phyloP scores from a whole-genome alignment of 2,329 filamentous ascomycete genomes.

The Ophiostoma sp. region DNA sequence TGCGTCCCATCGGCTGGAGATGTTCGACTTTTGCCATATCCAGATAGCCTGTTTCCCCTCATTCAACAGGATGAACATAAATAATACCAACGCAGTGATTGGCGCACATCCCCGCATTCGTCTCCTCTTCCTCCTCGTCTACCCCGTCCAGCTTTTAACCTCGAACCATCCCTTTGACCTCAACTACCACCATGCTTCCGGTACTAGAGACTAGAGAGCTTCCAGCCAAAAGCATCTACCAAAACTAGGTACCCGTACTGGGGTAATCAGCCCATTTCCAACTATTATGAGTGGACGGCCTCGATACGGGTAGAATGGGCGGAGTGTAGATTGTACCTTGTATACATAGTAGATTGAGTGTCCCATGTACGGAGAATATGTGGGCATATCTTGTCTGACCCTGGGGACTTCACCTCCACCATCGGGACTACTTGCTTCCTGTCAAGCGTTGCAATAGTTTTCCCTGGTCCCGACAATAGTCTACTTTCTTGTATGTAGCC shows the following conservation, averaged over 20 bases:
- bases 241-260: neutral
- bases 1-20: neutral
- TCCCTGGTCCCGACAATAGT: constrained; percentile 1
- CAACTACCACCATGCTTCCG: neutral
- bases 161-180: neutral
- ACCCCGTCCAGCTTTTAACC: neutral
- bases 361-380: neutral
- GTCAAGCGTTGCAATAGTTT: constrained; percentile 1
- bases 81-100: neutral
- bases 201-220: neutral
- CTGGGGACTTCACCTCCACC: constrained; percentile 8
- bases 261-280: neutral
- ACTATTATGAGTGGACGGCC: neutral
- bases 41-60: neutral
- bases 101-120: neutral
- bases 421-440: constrained; percentile 16
- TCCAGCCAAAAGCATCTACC: neutral
- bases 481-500: neutral
- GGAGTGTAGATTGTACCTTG: neutral
- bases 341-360: neutral
- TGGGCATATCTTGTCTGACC: neutral
- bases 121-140: neutral
- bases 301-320: neutral
- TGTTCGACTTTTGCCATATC: neutral
- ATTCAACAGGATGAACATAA: neutral